Evolutionary conservation across 2,329 filamentous ascomycete genomes (phyloP).

Genomic region (Epicoccum sorghinum): DNA sequence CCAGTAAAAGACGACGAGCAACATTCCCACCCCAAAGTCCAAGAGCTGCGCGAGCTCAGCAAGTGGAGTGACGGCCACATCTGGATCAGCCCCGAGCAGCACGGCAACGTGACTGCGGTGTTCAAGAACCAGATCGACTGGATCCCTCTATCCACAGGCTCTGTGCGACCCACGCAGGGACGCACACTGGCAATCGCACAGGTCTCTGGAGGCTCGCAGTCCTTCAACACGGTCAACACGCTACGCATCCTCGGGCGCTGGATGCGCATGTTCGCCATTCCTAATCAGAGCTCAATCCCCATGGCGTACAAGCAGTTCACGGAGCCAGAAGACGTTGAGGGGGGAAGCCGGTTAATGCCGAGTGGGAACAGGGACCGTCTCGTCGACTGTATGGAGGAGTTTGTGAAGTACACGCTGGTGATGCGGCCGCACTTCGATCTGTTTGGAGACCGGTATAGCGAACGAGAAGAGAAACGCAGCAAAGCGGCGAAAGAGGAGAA

Average conservation of each 20-base stretch:
- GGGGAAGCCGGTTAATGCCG: constrained; percentile 58
- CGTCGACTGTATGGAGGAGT: constrained; percentile 73
- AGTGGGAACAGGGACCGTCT: constrained; percentile 65
- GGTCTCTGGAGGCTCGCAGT: constrained; percentile 69
- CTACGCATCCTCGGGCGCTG: constrained; percentile 70
- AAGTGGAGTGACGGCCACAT: constrained; percentile 70
- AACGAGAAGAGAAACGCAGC: constrained; percentile 55
- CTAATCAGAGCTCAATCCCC: constrained; percentile 69
- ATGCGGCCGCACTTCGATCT: constrained; percentile 67
- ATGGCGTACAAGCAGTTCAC: constrained; percentile 69
- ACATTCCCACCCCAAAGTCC: constrained; percentile 65
- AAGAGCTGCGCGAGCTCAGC: constrained; percentile 66
- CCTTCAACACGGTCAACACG: constrained; percentile 71
- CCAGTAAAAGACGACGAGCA: constrained; percentile 69
- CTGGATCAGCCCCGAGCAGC: constrained; percentile 71
- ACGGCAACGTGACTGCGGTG: constrained; percentile 65
- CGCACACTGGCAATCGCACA: constrained; percentile 67
- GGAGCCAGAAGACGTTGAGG: constrained; percentile 50
- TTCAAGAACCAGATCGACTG: constrained; percentile 76
- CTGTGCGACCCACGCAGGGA: constrained; percentile 69
- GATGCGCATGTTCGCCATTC: constrained; percentile 73
- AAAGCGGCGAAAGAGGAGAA: constrained; percentile 25
- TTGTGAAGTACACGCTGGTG: constrained; percentile 71
- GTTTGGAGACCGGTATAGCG: constrained; percentile 68
- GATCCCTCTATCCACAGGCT: constrained; percentile 67